Conservation (phyloP, 768 basidiomycete species). For the Lanmaoa pseudosensibilis region DNA sequence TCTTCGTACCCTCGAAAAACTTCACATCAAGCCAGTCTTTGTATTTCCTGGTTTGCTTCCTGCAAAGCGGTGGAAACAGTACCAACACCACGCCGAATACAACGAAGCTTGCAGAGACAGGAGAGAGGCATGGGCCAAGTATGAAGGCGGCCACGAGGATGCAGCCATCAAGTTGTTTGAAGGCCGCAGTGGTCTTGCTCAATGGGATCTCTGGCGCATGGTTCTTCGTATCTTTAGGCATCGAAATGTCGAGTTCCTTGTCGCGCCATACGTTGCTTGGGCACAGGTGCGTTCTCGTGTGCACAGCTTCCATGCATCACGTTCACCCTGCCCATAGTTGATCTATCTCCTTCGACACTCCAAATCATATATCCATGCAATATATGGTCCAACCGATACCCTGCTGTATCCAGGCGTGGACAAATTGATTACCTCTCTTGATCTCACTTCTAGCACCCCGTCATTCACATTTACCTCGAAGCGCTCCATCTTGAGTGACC, state of each 20-base stretch:
- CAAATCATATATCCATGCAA: slow-evolving; percentile 92
- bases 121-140: slow-evolving; percentile 88
- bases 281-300: slow-evolving; percentile 72
- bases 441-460: slow-evolving; percentile 65
- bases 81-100: slow-evolving; percentile 53
- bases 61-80: slow-evolving; percentile 64
- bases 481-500: slow-evolving; percentile 62
- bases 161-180: slow-evolving; percentile 85
- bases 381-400: slow-evolving; percentile 88
- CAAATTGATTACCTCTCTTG: slow-evolving; percentile 85
- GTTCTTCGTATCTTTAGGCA: slow-evolving; percentile 91
- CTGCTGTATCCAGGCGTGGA: slow-evolving; percentile 87
- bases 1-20: slow-evolving; percentile 84
- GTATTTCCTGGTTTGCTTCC: slow-evolving; percentile 91
- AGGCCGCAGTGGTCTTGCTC: slow-evolving; percentile 63
- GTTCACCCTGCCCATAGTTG: slow-evolving; percentile 52
- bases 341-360: slow-evolving; percentile 93
- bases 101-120: slow-evolving; percentile 73
- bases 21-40: slow-evolving; percentile 97
- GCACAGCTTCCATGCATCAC: background rate
- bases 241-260: slow-evolving; percentile 91
- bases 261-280: slow-evolving; percentile 94
- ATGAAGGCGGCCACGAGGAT: slow-evolving; percentile 90
- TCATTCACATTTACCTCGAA: slow-evolving; percentile 88
- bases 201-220: slow-evolving; percentile 95